Base-by-base conservation (phyloP, 441 rosid species). In the Jatropha multifida region DNA sequence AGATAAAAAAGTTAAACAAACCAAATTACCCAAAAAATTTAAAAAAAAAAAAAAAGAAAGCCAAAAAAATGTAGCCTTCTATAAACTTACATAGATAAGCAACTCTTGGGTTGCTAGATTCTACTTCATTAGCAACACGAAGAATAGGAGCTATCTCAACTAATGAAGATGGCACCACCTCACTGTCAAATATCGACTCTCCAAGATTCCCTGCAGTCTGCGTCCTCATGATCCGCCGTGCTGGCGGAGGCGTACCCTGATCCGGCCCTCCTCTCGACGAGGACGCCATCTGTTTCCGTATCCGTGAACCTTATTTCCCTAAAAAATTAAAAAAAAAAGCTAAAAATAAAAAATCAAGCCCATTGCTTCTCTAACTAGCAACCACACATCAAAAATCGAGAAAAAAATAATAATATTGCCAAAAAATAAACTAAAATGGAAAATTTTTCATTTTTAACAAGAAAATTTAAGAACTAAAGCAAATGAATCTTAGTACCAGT, bases 81-180 rank as follows among this genome's bases (percentile, higher is more conserved):
- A 44, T 13, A 32, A 48, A 76, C 97, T 86, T 90, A 96, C 99
- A 96, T 65, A 96, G 92, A 85, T 96, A 96, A 9, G 99, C 94
- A 82, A 96, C 99, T 80, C 99, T 90, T 38, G 98, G 90, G 81
- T 96, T 94, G 74, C 88, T 91, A 56, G 86, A 74, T 88, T 96
- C 99, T 48, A 94, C 97, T 79, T 96, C 99, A 89, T 96, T 96
- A 72, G 99, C 99, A 81, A 96, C 99, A 79, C 99, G 99, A 74
- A 96, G 98, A 88, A 96, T 96, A 11, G 98, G 99, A 1, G 99
- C 99, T 74, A 96, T 94, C 85, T 92, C 96, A 69, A 87, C 84
- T 60, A 96, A 93, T 5, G 98, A 90, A 23, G 99, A 96, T 2
- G 99, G 99, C 74, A 96, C 98, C 26, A 94, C 91, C 85, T 96